Conservation (phyloP, 2,329 filamentous ascomycete species). For the Aspergillus tamarii region DNA sequence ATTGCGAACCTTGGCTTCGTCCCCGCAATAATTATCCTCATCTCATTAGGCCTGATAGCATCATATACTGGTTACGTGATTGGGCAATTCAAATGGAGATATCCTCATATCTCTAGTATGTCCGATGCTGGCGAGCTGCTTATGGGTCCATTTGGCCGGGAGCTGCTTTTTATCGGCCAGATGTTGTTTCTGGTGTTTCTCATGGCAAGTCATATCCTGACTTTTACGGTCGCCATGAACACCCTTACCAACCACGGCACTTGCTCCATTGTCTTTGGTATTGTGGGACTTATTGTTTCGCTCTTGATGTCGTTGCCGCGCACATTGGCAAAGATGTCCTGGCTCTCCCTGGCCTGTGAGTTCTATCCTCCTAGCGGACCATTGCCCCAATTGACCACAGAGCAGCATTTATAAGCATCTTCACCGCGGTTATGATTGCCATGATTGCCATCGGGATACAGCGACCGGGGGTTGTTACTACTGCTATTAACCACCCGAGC, state of each 20-base stretch:
- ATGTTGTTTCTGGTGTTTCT: constrained; percentile 66
- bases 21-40: constrained; percentile 53
- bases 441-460: constrained; percentile 65
- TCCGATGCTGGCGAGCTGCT: constrained; percentile 68
- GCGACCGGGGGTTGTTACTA: constrained; percentile 35
- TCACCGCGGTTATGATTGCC: constrained; percentile 63
- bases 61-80: constrained; percentile 62
- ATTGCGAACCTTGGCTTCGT: constrained; percentile 56
- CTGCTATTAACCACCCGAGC: neutral
- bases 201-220: constrained; percentile 68
- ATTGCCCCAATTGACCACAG: neutral
- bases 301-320: constrained; percentile 61
- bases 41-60: constrained; percentile 56
- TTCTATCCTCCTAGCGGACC: fast-evolving
- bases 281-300: constrained; percentile 60
- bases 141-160: constrained; percentile 60
- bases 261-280: constrained; percentile 64
- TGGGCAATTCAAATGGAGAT: constrained; percentile 57
- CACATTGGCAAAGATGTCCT: constrained; percentile 62
- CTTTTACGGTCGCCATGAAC: constrained; percentile 68
- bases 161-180: constrained; percentile 63
- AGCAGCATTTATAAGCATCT: constrained; percentile 61
- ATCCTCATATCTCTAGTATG: constrained; percentile 65
- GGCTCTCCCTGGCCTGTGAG: constrained; percentile 58
- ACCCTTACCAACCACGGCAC: constrained; percentile 61